Evolutionary conservation across 225 moss, liverwort and hornwort species (phyloP).

Genomic region (Antitrichia curtipendula): DNA sequence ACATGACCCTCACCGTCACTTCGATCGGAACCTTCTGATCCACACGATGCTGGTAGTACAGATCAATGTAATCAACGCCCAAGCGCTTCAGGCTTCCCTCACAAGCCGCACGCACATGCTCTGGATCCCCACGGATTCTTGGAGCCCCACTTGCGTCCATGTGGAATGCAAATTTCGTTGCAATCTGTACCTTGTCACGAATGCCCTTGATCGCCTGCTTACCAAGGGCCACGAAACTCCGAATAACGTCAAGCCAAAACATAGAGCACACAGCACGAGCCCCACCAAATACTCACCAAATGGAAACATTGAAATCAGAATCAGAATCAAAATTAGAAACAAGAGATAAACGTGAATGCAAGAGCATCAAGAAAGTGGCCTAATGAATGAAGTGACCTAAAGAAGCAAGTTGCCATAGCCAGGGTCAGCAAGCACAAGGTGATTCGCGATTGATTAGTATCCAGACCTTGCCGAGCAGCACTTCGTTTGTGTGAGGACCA

Average conservation of each 20-base stretch:
- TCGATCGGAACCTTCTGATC: conserved; percentile 56
- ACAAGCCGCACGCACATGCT: conserved; percentile 42
- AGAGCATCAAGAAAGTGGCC: no score
- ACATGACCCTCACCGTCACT: conserved; percentile 33
- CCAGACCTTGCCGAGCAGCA: conserved; percentile 44
- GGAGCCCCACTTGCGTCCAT: neutral
- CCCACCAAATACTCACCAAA: neutral
- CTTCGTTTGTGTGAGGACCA: conserved; percentile 46
- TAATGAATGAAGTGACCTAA: no score
- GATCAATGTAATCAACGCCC: conserved; percentile 56
- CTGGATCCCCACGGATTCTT: conserved; percentile 35
- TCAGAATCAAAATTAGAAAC: neutral
- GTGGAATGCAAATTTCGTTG: conserved; percentile 49
- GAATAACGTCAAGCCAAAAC: neutral
- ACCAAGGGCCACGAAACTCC: neutral
- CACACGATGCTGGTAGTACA: conserved; percentile 70
- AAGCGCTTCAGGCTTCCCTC: conserved; percentile 57
- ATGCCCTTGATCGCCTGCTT: conserved; percentile 53
- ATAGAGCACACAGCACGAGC: neutral
- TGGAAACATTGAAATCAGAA: neutral
- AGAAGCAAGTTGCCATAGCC: neutral
- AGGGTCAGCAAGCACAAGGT: neutral
- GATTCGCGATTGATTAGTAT: no score
- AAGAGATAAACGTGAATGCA: neutral
- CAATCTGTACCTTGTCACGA: conserved; percentile 55